Conservation (phyloP, 768 basidiomycete genomes). For the button mushroom (Agaricus bisporus) region DNA sequence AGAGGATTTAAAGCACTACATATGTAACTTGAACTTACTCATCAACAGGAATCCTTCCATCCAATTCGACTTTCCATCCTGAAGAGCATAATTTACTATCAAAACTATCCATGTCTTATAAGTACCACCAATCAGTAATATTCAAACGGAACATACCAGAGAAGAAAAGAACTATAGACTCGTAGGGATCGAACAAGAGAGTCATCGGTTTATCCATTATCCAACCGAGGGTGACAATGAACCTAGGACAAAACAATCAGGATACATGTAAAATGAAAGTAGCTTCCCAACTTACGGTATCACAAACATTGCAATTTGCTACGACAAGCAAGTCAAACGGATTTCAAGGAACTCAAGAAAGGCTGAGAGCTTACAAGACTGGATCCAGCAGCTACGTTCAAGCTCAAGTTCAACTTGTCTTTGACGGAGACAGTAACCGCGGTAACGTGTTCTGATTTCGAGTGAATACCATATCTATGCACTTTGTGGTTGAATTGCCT, state of each 20-base stretch:
- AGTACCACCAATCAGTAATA: not conserved
- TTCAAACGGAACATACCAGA: constrained; percentile 24
- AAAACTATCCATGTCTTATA: constrained; percentile 42
- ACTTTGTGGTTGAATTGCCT: constrained; percentile 9
- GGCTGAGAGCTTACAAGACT: constrained; percentile 52
- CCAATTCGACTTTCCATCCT: constrained; percentile 83
- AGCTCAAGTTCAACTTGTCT: constrained; percentile 79
- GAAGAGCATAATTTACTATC: constrained; percentile 76
- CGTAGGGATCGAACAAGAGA: constrained; percentile 85
- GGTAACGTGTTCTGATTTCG: constrained; percentile 70
- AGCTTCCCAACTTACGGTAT: constrained; percentile 54
- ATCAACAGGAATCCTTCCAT: constrained; percentile 64
- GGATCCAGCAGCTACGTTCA: constrained; percentile 87
- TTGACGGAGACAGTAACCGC: constrained; percentile 91
- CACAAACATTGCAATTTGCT: constrained; percentile 85
- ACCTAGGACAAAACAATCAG: constrained; percentile 29
- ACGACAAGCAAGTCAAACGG: constrained; percentile 6
- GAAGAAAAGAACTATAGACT: constrained; percentile 59
- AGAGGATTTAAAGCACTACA: not conserved
- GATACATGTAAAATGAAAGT: not conserved
- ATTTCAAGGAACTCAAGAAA: not conserved
- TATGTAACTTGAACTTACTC: constrained; percentile 14
- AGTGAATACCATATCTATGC: not conserved
- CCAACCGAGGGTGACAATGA: constrained; percentile 77
- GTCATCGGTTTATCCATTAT: constrained; percentile 72